Base-by-base conservation (phyloP, 805 yeast genomes). In the Vanderwaltozyma yarrowii region DNA sequence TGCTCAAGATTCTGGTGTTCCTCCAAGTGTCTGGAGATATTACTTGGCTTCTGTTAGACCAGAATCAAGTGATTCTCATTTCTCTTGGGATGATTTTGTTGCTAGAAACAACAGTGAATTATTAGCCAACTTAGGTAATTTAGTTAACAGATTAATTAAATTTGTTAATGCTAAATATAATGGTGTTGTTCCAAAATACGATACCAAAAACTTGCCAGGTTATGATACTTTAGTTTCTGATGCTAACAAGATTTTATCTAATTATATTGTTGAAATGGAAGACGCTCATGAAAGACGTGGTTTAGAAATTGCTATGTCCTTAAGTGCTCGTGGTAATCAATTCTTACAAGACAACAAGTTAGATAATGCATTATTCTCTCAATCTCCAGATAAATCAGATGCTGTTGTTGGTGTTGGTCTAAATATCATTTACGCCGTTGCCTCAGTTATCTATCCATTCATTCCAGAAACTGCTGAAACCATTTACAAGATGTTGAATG, bases 21-120 rank as follows among this genome's bases (percentile, higher is more conserved):
- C 94, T 3, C 78, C 96, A 32, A 81, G 95, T 32, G 96, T 92
- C 30, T 92, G 98, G 98, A 79, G 99, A 72, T 92, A 89, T 65
- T 92, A 92, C 64, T 71, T 92, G 60, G 81, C 95, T 3, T 74
- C 87, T 32, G 77, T 88, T 25, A 78, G 99, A 62, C 99, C 99
- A 24, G 99, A 92, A 69, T 70, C 87, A 31, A 78, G 94, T 35
- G 99, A 92, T 63, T 80, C 98, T 18, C 96, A 89, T 60, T 92
- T 92, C 66, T 87, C 97, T 4, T 92, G 99, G 99, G 74, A 73
- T 40, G 97, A 92, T 60, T 89, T 89, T 64, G 96, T 86, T 47
- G 73, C 94, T 35, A 82, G 87, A 64, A 92, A 92, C 63, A 92
- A 92, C 69, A 75, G 83, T 47, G 98, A 92, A 66, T 70, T 92